Evolutionary conservation across 225 moss, liverwort and hornwort species (phyloP), one percentile per base, ranked within the genome.

Genomic region (Climacium dendroides): DNA sequence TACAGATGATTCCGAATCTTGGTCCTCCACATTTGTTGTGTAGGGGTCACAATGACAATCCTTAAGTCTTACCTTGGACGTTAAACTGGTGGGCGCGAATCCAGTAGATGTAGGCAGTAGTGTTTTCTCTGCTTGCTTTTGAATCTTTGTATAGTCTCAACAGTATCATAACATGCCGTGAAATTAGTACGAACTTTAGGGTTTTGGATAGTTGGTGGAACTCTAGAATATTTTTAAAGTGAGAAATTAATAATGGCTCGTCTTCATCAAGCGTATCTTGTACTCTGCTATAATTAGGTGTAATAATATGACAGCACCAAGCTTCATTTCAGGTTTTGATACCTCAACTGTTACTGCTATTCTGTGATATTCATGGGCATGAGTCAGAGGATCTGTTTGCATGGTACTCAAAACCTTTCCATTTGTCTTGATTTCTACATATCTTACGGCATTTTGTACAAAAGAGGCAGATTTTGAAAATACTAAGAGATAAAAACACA

Each of bases 91-190:
- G 79, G 79, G 45, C 54, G 73, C 79, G 78, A 73, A 64, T 72
- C 70, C 72, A 85, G 85, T 89, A 58, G 89, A 60, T 85, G 85
- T 81, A 78, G 83, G 75, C 67, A 48, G 35, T 83, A 83, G 34
- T 88, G 64, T 48, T 78, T 60, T 82, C 69, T 85, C 85, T 80
- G 59, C 71, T 87, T 89, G 85, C 87, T 75, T 79, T 74, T 79
- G 69, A 88, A 80, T 83, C 89, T 88, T 84, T 92, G 92, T 92
- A 90, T 84, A 92, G 84, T 90, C 71, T 86, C 50, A 71, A 85
- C 80, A 80, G 81, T 84, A 77, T 79, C 85, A 86, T 72, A 86
- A 28, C 59, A 29, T 88, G 71, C 77, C 69, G 59, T 82, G 86
- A 64, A 80, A 81, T 86, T 84, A 43, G 77, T 47, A 45, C 67